Evolutionary conservation across 1,284 basidiomycete species (phyloP).

Genomic region (Chondrostereum purpureum): DNA sequence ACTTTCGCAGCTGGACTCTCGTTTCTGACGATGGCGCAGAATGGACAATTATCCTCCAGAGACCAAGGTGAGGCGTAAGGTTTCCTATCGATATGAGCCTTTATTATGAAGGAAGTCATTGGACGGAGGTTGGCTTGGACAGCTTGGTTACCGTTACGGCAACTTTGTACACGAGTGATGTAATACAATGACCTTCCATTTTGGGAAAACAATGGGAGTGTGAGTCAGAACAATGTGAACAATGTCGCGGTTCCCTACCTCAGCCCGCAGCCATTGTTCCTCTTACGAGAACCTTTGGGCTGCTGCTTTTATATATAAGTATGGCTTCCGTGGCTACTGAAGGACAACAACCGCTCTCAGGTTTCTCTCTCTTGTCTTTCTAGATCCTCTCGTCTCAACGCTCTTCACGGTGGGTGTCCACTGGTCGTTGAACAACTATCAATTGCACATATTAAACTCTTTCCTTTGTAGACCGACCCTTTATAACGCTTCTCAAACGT

Average conservation of each 20-base stretch:
- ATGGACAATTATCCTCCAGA: constrained; percentile 37
- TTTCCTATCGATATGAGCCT: constrained; percentile 45
- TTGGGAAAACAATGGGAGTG: background rate
- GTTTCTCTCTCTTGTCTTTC: background rate
- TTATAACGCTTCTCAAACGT: background rate
- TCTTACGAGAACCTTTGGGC: background rate
- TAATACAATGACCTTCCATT: background rate
- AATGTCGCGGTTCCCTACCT: background rate
- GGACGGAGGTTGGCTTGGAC: background rate
- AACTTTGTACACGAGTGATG: too few species aligned
- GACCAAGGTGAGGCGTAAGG: constrained; percentile 27
- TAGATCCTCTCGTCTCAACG: background rate
- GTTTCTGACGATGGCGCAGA: constrained; percentile 55
- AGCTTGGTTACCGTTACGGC: too few species aligned
- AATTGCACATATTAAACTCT: background rate
- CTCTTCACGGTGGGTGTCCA: background rate
- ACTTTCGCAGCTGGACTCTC: constrained; percentile 42
- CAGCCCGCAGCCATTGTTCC: background rate
- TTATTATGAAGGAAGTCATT: constrained; percentile 71
- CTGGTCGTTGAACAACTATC: background rate
- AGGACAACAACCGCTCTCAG: too few species aligned
- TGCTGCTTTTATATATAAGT: background rate
- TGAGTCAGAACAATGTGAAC: background rate
- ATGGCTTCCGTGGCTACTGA: too few species aligned
- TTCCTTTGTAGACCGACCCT: background rate